These are phyloP conservation scores for Claviceps africana DNA, from an alignment of 2,329 filamentous ascomycete species.

Conservation along the genomic window DNA sequence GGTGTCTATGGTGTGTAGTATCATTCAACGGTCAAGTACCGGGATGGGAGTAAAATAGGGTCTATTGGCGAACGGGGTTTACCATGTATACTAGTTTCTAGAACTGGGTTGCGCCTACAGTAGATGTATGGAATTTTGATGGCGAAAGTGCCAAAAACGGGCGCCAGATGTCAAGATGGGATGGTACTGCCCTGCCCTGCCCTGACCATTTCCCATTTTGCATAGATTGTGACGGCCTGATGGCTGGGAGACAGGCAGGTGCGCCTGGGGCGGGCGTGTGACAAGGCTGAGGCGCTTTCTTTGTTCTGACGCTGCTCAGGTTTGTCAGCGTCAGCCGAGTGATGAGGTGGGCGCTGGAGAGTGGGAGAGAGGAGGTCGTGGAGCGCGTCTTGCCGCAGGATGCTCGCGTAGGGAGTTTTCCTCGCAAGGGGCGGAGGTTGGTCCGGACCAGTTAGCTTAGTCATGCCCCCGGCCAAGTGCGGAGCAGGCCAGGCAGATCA, in stretches of 20 bases:
- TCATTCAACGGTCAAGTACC: neutral
- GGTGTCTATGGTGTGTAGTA: neutral
- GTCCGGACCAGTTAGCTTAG: neutral
- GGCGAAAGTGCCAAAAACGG: neutral
- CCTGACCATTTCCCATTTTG: too few species aligned
- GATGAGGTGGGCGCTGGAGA: neutral
- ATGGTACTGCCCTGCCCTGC: too few species aligned
- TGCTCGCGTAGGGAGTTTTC: neutral
- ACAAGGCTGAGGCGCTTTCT: too few species aligned
- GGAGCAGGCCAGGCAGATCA: too few species aligned
- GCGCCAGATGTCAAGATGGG: neutral
- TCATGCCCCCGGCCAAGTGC: neutral
- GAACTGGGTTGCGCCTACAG: neutral
- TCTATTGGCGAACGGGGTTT: neutral
- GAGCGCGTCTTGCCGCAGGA: neutral
- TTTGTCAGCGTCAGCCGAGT: neutral
- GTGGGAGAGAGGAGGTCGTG: neutral
- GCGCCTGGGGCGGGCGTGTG: neutral
- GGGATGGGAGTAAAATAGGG: constrained; percentile 1
- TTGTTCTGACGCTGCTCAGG: neutral
- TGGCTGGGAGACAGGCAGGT: neutral
- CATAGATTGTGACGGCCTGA: neutral
- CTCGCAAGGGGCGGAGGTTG: neutral
- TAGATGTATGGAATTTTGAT: neutral
- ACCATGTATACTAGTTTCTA: constrained; percentile 1